A percentile compares a stretch with the other conserved stretches of the same genome.
phyloP scores from a whole-genome alignment of 1,139 yeast genomes.

The Hemisphaericaspora lyxosophila region DNA sequence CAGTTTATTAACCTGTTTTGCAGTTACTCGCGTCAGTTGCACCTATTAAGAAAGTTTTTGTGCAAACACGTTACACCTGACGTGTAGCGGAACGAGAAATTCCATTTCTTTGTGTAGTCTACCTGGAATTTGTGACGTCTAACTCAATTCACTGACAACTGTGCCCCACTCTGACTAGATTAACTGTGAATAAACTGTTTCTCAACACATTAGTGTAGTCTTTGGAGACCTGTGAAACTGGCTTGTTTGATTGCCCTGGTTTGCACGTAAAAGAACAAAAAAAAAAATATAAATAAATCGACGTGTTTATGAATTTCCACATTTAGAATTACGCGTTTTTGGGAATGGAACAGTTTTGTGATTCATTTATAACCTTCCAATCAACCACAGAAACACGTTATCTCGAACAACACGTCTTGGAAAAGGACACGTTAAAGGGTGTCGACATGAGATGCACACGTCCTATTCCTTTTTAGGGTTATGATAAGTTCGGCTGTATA shows the following conservation, averaged over 20 bases:
- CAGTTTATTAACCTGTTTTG: not conserved
- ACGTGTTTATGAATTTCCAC: not conserved
- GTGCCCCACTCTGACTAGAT: not conserved
- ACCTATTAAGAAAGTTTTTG: not conserved
- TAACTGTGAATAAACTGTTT: not conserved
- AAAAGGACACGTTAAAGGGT: too few species aligned
- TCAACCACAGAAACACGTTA: constrained; percentile 1
- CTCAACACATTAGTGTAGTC: not conserved
- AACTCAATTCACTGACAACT: too few species aligned
- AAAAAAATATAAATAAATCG: not conserved
- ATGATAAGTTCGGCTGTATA: too few species aligned
- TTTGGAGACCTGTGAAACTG: too few species aligned
- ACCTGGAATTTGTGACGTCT: not conserved
- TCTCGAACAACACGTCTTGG: too few species aligned
- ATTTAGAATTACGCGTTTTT: constrained; percentile 1
- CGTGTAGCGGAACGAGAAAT: not conserved
- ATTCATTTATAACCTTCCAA: not conserved
- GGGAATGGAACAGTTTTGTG: not conserved
- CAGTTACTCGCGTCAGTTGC: too few species aligned
- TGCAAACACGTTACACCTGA: not conserved
- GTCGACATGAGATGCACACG: not conserved
- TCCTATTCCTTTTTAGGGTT: too few species aligned
- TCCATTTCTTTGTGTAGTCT: too few species aligned
- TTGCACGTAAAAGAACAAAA: not conserved
- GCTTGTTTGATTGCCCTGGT: too few species aligned